Evolutionary conservation across 148 eudicot species (phyloP).

Genomic region (Fagopyrum esculentum): DNA sequence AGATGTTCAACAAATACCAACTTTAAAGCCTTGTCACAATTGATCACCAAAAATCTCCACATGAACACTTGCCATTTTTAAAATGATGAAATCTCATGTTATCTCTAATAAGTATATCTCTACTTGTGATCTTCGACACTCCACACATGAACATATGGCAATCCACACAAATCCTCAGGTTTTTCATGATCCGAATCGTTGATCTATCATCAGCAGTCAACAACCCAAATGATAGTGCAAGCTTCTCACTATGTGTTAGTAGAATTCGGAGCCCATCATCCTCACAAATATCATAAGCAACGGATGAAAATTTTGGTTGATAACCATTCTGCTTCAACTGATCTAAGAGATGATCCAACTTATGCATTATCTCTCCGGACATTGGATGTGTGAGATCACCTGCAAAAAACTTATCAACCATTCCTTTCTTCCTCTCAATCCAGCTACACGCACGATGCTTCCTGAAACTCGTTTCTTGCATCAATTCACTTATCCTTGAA

Average conservation of each 20-base stretch:
- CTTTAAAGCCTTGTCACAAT: not conserved
- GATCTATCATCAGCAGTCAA: slow-evolving; percentile 21
- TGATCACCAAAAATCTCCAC: slow-evolving; percentile 30
- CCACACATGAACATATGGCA: slow-evolving; percentile 60
- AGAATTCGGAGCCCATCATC: slow-evolving; percentile 44
- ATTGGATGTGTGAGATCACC: slow-evolving; percentile 51
- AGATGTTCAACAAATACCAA: not conserved
- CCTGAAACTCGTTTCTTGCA: slow-evolving; percentile 52
- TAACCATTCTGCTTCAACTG: slow-evolving; percentile 39
- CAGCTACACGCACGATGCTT: slow-evolving; percentile 81
- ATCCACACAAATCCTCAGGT: slow-evolving; percentile 60
- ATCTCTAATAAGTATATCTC: slow-evolving; percentile 53
- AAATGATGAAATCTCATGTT: slow-evolving; percentile 65
- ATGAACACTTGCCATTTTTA: slow-evolving; percentile 44
- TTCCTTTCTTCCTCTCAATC: slow-evolving; percentile 57
- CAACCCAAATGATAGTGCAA: slow-evolving; percentile 13
- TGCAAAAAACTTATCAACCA: slow-evolving; percentile 56
- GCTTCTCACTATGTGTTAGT: slow-evolving; percentile 53
- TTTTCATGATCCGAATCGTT: slow-evolving; percentile 53
- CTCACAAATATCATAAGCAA: slow-evolving; percentile 44
- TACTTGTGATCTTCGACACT: slow-evolving; percentile 36
- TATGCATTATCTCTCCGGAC: slow-evolving; percentile 31
- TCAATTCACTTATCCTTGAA: slow-evolving; percentile 36
- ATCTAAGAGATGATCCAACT: slow-evolving; percentile 39
- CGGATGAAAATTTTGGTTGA: slow-evolving; percentile 32